A percentile compares a stretch with the other conserved stretches of the same genome.
These are phyloP conservation scores for Jaminaea rosea DNA, from an alignment of 1,284 basidiomycete genomes.

Conservation along the genomic window DNA sequence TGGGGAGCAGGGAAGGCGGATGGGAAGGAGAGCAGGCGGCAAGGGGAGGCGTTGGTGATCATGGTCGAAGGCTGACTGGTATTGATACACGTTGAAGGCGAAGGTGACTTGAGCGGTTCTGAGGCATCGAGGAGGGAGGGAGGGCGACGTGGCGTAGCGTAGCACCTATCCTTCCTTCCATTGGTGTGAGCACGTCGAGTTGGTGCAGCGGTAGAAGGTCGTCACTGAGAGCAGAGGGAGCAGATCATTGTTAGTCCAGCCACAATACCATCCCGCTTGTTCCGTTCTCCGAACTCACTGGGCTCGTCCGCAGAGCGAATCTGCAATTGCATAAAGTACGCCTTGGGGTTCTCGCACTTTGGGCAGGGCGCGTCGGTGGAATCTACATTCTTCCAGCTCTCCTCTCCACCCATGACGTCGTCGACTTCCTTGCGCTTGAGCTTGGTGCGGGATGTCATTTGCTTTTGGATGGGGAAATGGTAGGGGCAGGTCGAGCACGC, in stretches of 20 bases:
- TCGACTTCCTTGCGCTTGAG: conserved; percentile 71
- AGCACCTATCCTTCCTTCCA: conserved; percentile 26
- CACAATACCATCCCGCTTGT: not conserved
- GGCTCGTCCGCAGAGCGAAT: conserved; percentile 68
- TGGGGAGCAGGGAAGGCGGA: not conserved
- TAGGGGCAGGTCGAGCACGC: conserved; percentile 89
- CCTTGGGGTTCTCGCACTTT: conserved; percentile 77
- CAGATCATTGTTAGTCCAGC: too few species aligned
- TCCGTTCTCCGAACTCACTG: conserved; percentile 24
- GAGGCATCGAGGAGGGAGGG: not conserved
- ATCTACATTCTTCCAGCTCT: conserved; percentile 92
- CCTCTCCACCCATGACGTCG: conserved; percentile 85
- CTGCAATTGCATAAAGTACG: conserved; percentile 93
- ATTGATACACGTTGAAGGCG: not conserved
- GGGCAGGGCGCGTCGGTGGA: conserved; percentile 65
- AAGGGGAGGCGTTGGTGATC: not conserved
- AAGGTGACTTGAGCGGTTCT: not conserved
- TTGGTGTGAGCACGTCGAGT: conserved; percentile 29
- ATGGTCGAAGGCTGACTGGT: not conserved
- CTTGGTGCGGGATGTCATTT: conserved; percentile 52
- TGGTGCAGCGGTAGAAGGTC: conserved; percentile 42
- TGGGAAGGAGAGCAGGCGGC: too few species aligned
- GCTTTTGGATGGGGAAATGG: conserved; percentile 75
- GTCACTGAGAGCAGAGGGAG: conserved; percentile 27
- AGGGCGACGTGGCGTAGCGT: too few species aligned